Percentiles rank a stretch among this genome's conserved stretches.
Evolutionary conservation across 1,284 basidiomycete species (phyloP).

Genomic region (Vanrija humicola): DNA sequence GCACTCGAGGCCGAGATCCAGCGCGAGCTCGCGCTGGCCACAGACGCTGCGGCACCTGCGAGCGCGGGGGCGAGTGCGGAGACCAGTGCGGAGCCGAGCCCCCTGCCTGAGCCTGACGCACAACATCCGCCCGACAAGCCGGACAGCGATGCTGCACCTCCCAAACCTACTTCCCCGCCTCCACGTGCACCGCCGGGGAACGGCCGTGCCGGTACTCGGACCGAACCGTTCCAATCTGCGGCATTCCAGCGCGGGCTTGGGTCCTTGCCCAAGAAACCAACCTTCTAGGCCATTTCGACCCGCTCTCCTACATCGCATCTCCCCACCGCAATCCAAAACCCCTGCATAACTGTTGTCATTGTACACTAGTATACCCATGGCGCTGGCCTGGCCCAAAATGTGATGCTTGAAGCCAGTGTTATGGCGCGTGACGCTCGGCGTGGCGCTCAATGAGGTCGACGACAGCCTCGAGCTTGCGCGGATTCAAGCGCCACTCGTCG

Average conservation of each 20-base stretch:
- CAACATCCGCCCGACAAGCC: neutral
- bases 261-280: constrained; percentile 36
- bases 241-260: constrained; percentile 31
- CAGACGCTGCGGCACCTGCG: constrained; percentile 5
- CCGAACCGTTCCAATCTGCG: too few relatives aligned
- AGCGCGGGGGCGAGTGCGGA: neutral
- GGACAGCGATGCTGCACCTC: neutral
- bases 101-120: neutral
- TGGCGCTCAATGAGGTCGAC: constrained; percentile 2
- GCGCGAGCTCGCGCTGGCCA: constrained; percentile 14
- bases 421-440: too few relatives aligned
- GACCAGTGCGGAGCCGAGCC: neutral
- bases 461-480: constrained; percentile 5
- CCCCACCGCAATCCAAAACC: too few relatives aligned
- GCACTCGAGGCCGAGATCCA: constrained; percentile 17
- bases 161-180: neutral
- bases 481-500: constrained; percentile 12
- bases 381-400: too few relatives aligned
- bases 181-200: neutral
- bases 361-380: too few relatives aligned
- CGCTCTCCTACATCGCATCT: neutral
- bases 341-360: too few relatives aligned
- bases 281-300: constrained; percentile 7
- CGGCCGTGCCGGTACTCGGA: neutral
- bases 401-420: too few relatives aligned